phyloP scores from a whole-genome alignment of 129 eudicot genomes.

The Artemisia tridentata region DNA sequence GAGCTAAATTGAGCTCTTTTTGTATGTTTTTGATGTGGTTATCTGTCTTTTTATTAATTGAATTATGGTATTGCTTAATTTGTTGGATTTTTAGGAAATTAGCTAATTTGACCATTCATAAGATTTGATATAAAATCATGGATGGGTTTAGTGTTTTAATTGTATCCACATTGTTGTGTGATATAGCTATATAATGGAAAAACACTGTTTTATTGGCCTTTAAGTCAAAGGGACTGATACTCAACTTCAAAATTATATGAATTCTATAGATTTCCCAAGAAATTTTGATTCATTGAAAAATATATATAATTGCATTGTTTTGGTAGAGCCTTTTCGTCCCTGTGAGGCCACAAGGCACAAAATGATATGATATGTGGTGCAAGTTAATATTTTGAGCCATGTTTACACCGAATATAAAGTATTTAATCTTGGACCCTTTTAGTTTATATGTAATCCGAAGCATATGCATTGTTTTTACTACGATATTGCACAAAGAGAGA shows the following conservation, averaged over 20 bases:
- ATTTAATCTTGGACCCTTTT: neutral
- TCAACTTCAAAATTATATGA: slow-evolving; percentile 2
- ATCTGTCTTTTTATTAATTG: neutral
- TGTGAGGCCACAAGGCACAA: neutral
- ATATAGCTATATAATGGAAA: neutral
- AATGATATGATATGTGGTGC: neutral
- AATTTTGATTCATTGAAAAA: neutral
- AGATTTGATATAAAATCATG: slow-evolving; percentile 18
- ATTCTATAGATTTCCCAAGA: neutral
- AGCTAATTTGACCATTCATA: slow-evolving; percentile 1
- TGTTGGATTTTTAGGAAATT: slow-evolving; percentile 15
- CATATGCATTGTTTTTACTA: neutral
- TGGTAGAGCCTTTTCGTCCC: too few species aligned
- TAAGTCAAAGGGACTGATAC: slow-evolving; percentile 19
- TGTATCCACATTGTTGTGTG: slow-evolving; percentile 10
- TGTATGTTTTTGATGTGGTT: neutral
- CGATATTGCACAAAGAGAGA: slow-evolving; percentile 1
- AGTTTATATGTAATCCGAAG: neutral
- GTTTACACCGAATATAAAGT: neutral
- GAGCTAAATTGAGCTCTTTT: slow-evolving; percentile 5
- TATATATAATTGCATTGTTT: too few species aligned
- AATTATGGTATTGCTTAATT: slow-evolving; percentile 15
- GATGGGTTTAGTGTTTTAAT: slow-evolving; percentile 15
- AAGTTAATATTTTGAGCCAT: neutral
- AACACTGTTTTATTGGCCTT: slow-evolving; percentile 18